A percentile compares a stretch with the other conserved stretches of the same genome.
These are phyloP conservation scores for Moesziomyces aphidis DNA, from an alignment of 1,284 basidiomycete genomes.

Conservation along the genomic window DNA sequence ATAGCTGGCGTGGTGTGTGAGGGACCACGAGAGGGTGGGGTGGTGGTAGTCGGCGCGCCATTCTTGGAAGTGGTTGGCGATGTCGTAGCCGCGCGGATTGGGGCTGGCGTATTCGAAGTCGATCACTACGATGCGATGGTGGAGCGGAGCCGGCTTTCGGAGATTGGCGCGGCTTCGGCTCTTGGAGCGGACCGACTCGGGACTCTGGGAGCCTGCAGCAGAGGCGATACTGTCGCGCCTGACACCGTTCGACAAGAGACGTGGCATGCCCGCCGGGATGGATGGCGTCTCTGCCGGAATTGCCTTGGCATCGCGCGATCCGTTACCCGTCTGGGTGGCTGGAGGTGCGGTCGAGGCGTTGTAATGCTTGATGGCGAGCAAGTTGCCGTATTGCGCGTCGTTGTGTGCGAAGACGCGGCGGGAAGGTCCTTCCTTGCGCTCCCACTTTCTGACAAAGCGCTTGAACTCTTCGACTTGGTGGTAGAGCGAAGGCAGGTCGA, in stretches of 20 bases:
- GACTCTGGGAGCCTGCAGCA: constrained; percentile 20
- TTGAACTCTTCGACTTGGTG: constrained; percentile 61
- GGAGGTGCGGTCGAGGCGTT: constrained; percentile 1
- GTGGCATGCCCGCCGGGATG: constrained; percentile 52
- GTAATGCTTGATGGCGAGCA: constrained; percentile 56
- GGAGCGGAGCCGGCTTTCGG: constrained; percentile 40
- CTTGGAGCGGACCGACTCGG: constrained; percentile 30
- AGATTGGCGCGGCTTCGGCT: constrained; percentile 30
- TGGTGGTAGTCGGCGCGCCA: constrained; percentile 65
- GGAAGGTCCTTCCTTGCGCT: constrained; percentile 54
- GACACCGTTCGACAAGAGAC: constrained; percentile 25
- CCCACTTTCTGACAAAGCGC: constrained; percentile 56
- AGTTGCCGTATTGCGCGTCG: constrained; percentile 64
- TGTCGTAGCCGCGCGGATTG: constrained; percentile 62
- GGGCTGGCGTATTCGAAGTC: constrained; percentile 65
- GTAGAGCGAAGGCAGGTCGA: constrained; percentile 56
- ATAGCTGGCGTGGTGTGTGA: constrained; percentile 57
- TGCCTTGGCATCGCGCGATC: constrained; percentile 24
- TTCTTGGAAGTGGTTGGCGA: constrained; percentile 66
- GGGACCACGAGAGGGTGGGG: constrained; percentile 54
- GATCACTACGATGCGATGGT: constrained; percentile 64
- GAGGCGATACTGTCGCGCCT: constrained; percentile 31
- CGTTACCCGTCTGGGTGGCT: constrained; percentile 17
- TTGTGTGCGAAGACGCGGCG: constrained; percentile 65
- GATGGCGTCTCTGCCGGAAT: constrained; percentile 26